Conservation (phyloP, 495 filamentous ascomycete genomes). For the Aspergillus indologenus region DNA sequence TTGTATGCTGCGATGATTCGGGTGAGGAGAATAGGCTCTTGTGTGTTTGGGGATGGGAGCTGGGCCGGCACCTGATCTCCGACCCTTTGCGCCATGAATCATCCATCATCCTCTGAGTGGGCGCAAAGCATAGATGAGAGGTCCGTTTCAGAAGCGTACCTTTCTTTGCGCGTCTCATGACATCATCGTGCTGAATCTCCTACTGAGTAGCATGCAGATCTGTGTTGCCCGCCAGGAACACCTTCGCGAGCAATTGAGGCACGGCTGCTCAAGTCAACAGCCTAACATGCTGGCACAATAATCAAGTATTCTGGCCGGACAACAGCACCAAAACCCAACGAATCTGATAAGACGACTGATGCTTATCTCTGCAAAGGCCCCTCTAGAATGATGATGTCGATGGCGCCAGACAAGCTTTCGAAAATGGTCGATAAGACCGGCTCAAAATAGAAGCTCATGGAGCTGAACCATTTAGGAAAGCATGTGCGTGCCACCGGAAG, state of each 20-base stretch:
- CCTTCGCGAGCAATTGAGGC: neutral
- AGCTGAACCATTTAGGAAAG: neutral
- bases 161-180: neutral
- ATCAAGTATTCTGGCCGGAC: neutral
- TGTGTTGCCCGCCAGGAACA: neutral
- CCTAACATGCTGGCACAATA: too few species aligned
- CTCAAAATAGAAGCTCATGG: neutral
- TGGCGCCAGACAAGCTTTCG: slow-evolving; percentile 4
- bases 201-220: neutral
- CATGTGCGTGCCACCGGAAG: neutral
- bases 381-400: neutral
- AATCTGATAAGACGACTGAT: neutral
- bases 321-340: neutral
- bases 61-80: neutral
- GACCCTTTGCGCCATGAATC: neutral
- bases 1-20: neutral
- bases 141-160: neutral
- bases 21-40: neutral
- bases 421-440: neutral
- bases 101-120: neutral
- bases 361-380: neutral
- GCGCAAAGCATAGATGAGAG: neutral
- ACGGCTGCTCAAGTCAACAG: neutral
- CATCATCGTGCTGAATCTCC: neutral
- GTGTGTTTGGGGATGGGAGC: neutral